Base-by-base conservation (phyloP, 371 early-diverging fungal genomes). In the Apophysomyces sp. region DNA sequence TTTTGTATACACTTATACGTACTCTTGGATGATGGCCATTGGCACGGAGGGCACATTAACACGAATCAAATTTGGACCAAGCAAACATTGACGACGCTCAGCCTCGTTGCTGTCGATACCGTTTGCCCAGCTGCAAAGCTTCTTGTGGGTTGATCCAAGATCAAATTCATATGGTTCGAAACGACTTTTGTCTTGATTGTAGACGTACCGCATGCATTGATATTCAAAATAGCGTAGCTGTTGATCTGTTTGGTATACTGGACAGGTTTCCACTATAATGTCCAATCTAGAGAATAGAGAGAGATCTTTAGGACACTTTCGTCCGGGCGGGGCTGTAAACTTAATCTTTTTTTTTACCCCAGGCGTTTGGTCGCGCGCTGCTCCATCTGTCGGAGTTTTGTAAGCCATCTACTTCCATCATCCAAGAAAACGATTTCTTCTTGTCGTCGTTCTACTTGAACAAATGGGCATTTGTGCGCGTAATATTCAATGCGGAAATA, bases 151-250 rank as follows among this genome's bases (percentile, higher is more conserved):
- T 21, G 72, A 64, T 21, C 88, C 90, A 28, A 89, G 71, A 51
- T 75, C 69, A 58, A 84, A 84, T 55, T 67, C 67, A 59, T 73
- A 82, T 1, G 88, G 89, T 56, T 77, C 82, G 65, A 86, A 92
- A 31, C 67, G 65, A 28, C 61, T 65, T 4, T 65, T 64, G 12
- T 69, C 64, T 0, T 66, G 57, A 55, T 88, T 82, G 37, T 69
- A 84, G 6, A 92, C 83, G 68, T 90, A 92, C 37, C 92, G 87
- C 39, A 87, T 83, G 68, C 90, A 89, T 60, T 90, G 89, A 67
- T 85, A 87, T 63, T 85, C 88, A 63, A 92, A 87, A 69, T 81
- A 92, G 8, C 73, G 69, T 0, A 83, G 74, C 6, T 81, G 78
- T 8, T 71, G 68, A 21, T 58, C 61, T 4, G 89, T 86, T 12